Percentiles rank a stretch among this genome's conserved stretches.
phyloP scores from a whole-genome alignment of 306 rosid species.

The Trichosanthes truncata region DNA sequence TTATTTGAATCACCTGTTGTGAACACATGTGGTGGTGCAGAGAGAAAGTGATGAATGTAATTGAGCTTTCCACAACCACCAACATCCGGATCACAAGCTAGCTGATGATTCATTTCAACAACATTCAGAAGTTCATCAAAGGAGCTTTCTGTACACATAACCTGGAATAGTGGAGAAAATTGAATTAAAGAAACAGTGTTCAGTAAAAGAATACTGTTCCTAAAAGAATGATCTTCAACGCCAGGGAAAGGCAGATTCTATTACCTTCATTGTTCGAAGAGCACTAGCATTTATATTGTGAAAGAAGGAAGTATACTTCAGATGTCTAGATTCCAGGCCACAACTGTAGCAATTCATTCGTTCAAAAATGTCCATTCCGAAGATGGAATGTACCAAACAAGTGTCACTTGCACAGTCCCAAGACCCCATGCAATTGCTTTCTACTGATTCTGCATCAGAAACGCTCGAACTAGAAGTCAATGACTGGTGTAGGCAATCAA shows the following conservation, averaged over 20 bases:
- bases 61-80: conserved; percentile 88
- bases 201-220: conserved; percentile 12
- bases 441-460: conserved; percentile 58
- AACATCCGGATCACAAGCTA: conserved; percentile 76
- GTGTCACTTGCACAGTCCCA: conserved; percentile 73
- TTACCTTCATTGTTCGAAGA: conserved; percentile 86
- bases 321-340: conserved; percentile 68
- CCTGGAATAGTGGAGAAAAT: conserved; percentile 38
- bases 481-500: conserved; percentile 84
- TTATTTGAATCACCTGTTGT: conserved; percentile 55
- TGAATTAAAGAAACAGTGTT: conserved; percentile 14
- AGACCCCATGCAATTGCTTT: conserved; percentile 52
- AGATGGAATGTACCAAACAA: conserved; percentile 86
- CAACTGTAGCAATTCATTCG: conserved; percentile 83
- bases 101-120: conserved; percentile 85
- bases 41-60: conserved; percentile 80
- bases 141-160: conserved; percentile 49
- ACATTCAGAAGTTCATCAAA: conserved; percentile 72
- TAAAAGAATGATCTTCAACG: conserved; percentile 7
- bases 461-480: conserved; percentile 45
- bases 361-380: conserved; percentile 86
- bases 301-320: conserved; percentile 89
- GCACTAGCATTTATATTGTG: conserved; percentile 94
- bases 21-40: conserved; percentile 78
- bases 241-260: conserved; percentile 10